Conservation (phyloP, 2,329 filamentous ascomycete genomes). For the Penicillium sp. region DNA sequence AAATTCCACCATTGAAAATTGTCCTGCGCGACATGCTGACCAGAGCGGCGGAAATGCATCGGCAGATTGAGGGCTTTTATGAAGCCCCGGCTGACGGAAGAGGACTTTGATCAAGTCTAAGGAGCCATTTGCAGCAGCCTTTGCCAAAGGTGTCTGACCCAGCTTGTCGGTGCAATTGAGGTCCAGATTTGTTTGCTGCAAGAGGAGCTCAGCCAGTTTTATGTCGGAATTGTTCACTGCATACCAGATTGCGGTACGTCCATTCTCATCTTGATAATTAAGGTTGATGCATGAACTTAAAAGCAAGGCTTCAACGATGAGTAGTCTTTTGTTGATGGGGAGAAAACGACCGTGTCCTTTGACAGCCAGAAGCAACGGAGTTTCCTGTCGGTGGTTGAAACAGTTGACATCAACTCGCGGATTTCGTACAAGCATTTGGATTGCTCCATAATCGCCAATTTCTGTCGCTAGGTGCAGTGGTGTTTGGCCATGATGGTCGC, state of each 20-base stretch:
- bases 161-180: background rate
- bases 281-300: background rate
- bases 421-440: background rate
- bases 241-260: background rate
- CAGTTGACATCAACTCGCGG: background rate
- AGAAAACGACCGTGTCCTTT: background rate
- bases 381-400: background rate
- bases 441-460: background rate
- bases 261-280: background rate
- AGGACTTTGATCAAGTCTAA: slow-evolving; percentile 1
- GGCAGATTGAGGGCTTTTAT: background rate
- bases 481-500: background rate
- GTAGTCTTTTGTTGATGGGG: background rate
- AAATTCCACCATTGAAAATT: background rate
- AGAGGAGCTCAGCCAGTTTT: background rate
- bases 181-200: background rate
- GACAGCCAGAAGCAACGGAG: background rate
- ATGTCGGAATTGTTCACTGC: background rate
- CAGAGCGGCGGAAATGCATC: background rate
- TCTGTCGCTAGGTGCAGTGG: background rate
- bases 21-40: background rate
- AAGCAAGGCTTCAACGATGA: slow-evolving; percentile 1
- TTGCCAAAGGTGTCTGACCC: background rate
- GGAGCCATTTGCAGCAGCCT: background rate
- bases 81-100: background rate